Evolutionary conservation across 164 flowering plant species (phyloP).

Genomic region (Berberis vulgaris): DNA sequence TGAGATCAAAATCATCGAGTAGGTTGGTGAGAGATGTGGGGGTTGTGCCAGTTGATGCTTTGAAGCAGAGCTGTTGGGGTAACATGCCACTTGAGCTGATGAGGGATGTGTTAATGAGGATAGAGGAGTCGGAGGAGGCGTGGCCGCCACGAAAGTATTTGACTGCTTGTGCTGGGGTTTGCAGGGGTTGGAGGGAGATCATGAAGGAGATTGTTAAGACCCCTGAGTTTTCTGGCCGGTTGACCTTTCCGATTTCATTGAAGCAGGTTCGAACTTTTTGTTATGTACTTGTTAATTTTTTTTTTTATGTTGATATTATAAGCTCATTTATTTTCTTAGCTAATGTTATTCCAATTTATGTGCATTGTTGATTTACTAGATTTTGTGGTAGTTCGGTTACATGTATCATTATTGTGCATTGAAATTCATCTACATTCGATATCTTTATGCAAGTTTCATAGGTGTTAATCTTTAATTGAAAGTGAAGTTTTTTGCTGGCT

Average conservation of each 20-base stretch:
- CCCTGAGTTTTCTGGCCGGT: constrained; percentile 34
- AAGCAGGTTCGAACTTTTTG: constrained; percentile 51
- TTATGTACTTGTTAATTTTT: neutral
- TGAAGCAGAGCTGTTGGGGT: constrained; percentile 67
- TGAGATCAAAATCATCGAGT: constrained; percentile 21
- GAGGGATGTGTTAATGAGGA: constrained; percentile 60
- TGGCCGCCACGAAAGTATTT: constrained; percentile 78
- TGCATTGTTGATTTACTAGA: neutral
- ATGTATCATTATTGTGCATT: too few species aligned
- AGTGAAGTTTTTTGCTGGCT: too few species aligned
- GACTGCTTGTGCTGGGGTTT: constrained; percentile 81
- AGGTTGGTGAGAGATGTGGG: constrained; percentile 4
- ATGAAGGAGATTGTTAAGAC: constrained; percentile 40
- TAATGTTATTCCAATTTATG: neutral
- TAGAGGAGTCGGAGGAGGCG: constrained; percentile 57
- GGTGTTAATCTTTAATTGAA: too few species aligned
- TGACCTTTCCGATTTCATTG: constrained; percentile 54
- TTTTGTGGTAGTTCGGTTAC: too few species aligned
- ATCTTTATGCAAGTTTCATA: too few species aligned
- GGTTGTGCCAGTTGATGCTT: constrained; percentile 19
- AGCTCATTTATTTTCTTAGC: too few species aligned
- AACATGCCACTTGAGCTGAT: constrained; percentile 81
- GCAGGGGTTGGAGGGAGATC: constrained; percentile 55
- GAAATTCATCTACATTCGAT: too few species aligned
- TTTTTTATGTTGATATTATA: neutral